Base-by-base conservation (phyloP, 1,284 basidiomycete species). In the Pterulicium gracile region DNA sequence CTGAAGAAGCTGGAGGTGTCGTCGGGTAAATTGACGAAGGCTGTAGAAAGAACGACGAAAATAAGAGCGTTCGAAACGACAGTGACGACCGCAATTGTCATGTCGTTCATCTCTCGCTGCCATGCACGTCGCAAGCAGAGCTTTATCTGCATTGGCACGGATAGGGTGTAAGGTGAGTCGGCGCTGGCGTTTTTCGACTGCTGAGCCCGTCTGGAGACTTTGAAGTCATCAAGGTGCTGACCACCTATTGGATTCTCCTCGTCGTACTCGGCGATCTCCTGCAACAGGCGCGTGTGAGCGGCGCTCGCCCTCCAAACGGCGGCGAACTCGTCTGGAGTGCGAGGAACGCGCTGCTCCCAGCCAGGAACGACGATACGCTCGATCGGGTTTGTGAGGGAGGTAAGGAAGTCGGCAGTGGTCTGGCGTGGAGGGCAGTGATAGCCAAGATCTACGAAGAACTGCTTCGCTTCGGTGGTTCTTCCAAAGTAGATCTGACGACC, bases 401-500 rank as follows among this genome's bases (percentile, higher is more conserved):
- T 51, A 22, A 73, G 61, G 58, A 72, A 75, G 56, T 70, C 68
- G 44, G 64, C 66, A 18, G 63, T 63, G 3, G 68, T 69, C 51
- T 69, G 67, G 23, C 68, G 63, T 24, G 51, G 43, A 32, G 58
- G 55, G 10, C 50, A 54, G 24, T 64, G 53, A 58, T 67, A 78
- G 4, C 74, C 74, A 56, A 76, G 65, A 44, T 67, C 55, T 47
- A 65, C 50, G 51, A 72, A 73, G 58, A 69, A 75, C 35, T 59
- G 49, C 51, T 68, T 64, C 17, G 72, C 73, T n/a, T 63, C 61
- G 7, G 43, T 48, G 17, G 66, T 61, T 3, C 59, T 63, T 2
- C 73, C 73, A 54, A 73, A 76, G 63, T 66, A 77, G 53, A 73
- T 68, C 49, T 73, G 66, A 47, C 69, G 64, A 3, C 73, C 73